phyloP scores from a whole-genome alignment of 2,329 filamentous ascomycete genomes.

The Alternaria panax region DNA sequence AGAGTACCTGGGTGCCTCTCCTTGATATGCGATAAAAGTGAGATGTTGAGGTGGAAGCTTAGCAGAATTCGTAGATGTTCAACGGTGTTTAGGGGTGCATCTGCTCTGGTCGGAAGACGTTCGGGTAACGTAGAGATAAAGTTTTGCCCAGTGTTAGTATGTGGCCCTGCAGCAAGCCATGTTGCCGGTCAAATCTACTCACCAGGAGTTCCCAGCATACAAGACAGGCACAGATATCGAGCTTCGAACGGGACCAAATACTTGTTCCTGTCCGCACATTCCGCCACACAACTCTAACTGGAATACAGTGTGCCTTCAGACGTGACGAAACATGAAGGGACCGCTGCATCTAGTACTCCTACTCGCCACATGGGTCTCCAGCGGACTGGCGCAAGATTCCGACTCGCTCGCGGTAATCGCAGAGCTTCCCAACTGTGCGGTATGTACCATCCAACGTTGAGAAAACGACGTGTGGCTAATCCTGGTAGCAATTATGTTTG shows the following conservation, averaged over 20 bases:
- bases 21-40: background rate
- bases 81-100: background rate
- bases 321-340: background rate
- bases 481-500: conserved; percentile 21
- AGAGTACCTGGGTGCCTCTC: too few species aligned
- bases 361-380: background rate
- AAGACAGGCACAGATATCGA: background rate
- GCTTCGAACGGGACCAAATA: too few species aligned
- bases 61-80: background rate
- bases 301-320: background rate
- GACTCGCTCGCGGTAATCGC: background rate
- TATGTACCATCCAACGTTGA: background rate
- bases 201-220: background rate
- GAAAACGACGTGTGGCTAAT: background rate
- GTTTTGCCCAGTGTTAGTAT: background rate
- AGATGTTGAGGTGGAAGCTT: background rate
- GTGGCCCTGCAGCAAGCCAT: background rate
- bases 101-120: background rate
- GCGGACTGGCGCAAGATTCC: background rate
- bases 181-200: background rate
- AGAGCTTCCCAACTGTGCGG: conserved; percentile 13
- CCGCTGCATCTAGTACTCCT: background rate
- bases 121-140: background rate
- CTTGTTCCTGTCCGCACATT: background rate
- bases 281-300: background rate